Evolutionary conservation across 768 basidiomycete genomes (phyloP).

Genomic region (Leucosporidium yakuticum): DNA sequence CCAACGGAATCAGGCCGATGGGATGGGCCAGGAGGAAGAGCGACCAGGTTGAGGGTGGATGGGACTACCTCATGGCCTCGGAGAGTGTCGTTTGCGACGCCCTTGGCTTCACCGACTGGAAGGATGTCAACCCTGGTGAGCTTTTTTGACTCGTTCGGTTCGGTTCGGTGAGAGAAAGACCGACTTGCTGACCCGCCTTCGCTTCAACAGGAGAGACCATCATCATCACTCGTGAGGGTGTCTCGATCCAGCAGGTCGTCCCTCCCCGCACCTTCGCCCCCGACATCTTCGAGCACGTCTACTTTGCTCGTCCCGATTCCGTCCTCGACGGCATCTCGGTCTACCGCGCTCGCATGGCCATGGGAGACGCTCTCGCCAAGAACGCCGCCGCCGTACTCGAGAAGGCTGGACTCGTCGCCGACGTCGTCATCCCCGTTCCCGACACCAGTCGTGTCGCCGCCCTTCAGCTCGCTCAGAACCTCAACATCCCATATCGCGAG

Average conservation of each 20-base stretch:
- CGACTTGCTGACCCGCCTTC: neutral
- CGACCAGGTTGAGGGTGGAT: conserved; percentile 47
- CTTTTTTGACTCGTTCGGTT: conserved; percentile 5
- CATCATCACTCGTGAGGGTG: conserved; percentile 74
- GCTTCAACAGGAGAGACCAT: conserved; percentile 71
- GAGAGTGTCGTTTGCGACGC: conserved; percentile 97
- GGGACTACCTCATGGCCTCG: conserved; percentile 84
- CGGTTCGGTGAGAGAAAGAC: neutral
- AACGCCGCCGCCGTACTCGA: conserved; percentile 71
- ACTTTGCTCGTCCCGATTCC: conserved; percentile 95
- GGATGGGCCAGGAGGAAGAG: conserved; percentile 69
- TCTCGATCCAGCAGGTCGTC: conserved; percentile 68
- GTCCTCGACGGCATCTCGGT: conserved; percentile 96
- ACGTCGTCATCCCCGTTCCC: conserved; percentile 97
- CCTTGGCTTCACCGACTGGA: conserved; percentile 82
- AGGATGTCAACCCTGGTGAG: conserved; percentile 83
- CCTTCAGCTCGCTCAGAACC: conserved; percentile 83
- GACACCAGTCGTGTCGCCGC: conserved; percentile 96
- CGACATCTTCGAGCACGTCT: conserved; percentile 98
- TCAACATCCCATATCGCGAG: conserved; percentile 86
- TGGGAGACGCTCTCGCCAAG: conserved; percentile 90
- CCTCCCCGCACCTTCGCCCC: conserved; percentile 74
- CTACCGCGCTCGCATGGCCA: conserved; percentile 96
- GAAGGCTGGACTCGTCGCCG: conserved; percentile 64
- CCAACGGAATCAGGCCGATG: conserved; percentile 90